Evolutionary conservation across 352 stramenopile genomes (phyloP).

Genomic region (Globisporangium recalcitrans): DNA sequence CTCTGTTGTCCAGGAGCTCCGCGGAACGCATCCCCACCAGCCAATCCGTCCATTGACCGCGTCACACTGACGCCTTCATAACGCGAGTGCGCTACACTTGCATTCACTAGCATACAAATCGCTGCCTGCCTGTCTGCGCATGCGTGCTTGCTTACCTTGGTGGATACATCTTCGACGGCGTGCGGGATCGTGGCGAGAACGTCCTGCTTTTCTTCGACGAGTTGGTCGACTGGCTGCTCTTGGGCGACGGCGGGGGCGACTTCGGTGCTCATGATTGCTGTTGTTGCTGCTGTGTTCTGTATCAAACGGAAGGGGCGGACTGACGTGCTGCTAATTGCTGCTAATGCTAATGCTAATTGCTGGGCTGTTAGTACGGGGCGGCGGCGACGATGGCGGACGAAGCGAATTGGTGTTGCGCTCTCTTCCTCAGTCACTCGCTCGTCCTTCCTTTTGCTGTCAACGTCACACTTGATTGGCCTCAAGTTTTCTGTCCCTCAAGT

Average conservation of each 20-base stretch:
- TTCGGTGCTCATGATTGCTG: conserved; percentile 38
- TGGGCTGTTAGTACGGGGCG: background rate
- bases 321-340: background rate
- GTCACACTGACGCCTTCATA: background rate
- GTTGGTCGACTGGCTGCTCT: conserved; percentile 23
- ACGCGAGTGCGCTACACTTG: background rate
- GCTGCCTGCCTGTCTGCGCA: background rate
- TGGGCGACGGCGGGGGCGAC: conserved; percentile 14
- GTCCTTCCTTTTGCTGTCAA: conserved; percentile 10
- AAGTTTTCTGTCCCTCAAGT: conserved; percentile 12
- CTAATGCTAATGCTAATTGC: background rate
- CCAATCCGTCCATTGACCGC: background rate
- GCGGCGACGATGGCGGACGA: conserved; percentile 1
- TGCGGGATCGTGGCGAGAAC: conserved; percentile 28
- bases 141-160: conserved; percentile 36
- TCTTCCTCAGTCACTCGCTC: conserved; percentile 1
- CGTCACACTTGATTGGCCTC: conserved; percentile 24
- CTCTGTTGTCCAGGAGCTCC: background rate
- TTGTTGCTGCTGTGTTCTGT: conserved; percentile 11
- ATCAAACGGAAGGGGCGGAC: background rate
- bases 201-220: conserved; percentile 29
- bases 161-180: conserved; percentile 40
- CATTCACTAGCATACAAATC: background rate
- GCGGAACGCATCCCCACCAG: background rate
- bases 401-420: conserved; percentile 8